A percentile compares a stretch with the other conserved stretches of the same genome.
Conservation (phyloP, 176 grass and related monocot species). For the Tillandsia fasciculata region DNA sequence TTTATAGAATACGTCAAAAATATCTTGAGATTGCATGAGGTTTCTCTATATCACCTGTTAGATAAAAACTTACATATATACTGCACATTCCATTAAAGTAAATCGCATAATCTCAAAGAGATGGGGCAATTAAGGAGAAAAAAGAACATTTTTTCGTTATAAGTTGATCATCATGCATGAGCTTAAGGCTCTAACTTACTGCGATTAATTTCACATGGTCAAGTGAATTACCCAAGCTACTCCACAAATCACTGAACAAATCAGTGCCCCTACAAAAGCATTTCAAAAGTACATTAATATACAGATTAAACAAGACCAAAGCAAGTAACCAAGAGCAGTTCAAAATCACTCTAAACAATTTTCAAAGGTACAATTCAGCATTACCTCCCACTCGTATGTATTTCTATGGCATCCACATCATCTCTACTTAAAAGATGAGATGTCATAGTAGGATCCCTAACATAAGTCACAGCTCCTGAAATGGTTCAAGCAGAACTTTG, state of each 20-base stretch:
- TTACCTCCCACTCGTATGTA: conserved; percentile 78
- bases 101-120: no score
- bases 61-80: no score
- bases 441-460: conserved; percentile 65
- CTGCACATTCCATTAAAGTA: no score
- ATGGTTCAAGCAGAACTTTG: conserved; percentile 40
- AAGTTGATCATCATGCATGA: neutral
- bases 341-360: neutral
- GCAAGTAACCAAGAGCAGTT: neutral
- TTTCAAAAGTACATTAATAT: conserved; percentile 8
- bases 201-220: conserved; percentile 58
- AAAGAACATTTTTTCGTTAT: neutral
- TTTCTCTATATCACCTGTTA: no score
- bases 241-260: conserved; percentile 73
- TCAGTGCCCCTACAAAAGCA: conserved; percentile 48
- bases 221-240: conserved; percentile 49
- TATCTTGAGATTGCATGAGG: no score
- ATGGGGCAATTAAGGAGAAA: neutral
- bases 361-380: neutral
- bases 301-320: conserved; percentile 4
- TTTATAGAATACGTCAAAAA: no score
- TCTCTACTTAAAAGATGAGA: conserved; percentile 54
- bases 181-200: conserved; percentile 42
- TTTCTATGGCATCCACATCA: conserved; percentile 91
- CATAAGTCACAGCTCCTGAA: conserved; percentile 67